A percentile compares a stretch with the other conserved stretches of the same genome.
Conservation (phyloP, 1,139 yeast genomes). For the Diutina mesorugosa region DNA sequence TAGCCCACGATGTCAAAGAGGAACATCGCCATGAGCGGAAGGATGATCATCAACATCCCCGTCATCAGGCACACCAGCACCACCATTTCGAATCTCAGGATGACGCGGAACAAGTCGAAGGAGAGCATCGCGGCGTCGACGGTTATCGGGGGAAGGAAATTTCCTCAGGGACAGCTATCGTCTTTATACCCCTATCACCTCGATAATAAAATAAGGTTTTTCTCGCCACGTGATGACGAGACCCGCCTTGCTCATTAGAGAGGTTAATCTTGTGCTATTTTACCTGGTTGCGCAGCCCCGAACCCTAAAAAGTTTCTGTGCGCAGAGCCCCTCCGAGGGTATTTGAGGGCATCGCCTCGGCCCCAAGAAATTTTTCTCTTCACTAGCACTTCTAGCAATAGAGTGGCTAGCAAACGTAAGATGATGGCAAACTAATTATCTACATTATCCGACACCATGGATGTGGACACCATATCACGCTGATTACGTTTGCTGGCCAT, state of each 20-base stretch:
- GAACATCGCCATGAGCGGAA: not conserved
- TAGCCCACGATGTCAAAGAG: not conserved
- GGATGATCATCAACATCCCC: not conserved
- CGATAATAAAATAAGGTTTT: not conserved
- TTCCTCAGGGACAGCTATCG: not conserved
- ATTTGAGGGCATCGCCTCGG: not conserved
- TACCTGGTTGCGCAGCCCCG: not conserved
- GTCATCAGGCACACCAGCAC: not conserved
- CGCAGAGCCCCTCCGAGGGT: not conserved
- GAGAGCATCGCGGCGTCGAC: not conserved
- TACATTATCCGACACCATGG: not conserved
- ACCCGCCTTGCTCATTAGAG: not conserved
- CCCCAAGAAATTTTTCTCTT: not conserved
- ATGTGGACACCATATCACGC: not conserved
- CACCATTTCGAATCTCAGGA: not conserved
- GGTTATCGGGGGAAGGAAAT: too few species aligned
- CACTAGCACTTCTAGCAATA: not conserved
- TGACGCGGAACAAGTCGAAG: not conserved
- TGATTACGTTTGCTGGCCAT: not conserved
- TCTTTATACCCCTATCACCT: not conserved
- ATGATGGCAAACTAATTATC: slow-evolving; percentile 1
- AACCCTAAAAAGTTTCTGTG: too few species aligned
- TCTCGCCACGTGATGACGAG: not conserved
- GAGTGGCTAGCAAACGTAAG: not conserved
- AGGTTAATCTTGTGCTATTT: not conserved